A percentile compares a stretch with the other conserved stretches of the same genome.
phyloP scores from a whole-genome alignment of 192 early-diverging fungal species.

The Coemansia sp. region DNA sequence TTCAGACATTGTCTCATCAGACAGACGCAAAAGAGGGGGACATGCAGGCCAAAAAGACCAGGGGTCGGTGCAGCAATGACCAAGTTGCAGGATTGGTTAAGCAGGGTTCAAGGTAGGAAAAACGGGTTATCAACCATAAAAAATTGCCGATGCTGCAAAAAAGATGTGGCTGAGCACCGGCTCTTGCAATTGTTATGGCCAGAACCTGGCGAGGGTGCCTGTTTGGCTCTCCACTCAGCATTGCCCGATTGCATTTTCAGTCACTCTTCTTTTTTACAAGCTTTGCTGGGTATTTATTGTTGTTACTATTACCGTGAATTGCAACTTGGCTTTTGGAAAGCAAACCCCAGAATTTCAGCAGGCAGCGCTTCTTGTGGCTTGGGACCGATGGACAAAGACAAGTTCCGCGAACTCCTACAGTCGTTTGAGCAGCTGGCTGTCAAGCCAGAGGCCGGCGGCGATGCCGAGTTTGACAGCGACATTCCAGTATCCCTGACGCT shows the following conservation, averaged over 20 bases:
- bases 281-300: no score
- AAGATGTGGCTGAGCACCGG: no score
- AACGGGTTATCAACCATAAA: no score
- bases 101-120: no score
- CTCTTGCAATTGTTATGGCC: no score
- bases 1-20: slow-evolving; percentile 10
- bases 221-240: no score
- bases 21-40: slow-evolving; percentile 2
- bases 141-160: no score
- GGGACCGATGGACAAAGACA: slow-evolving; percentile 50
- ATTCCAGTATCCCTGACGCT: slow-evolving; percentile 12
- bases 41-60: not conserved
- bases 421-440: slow-evolving; percentile 50
- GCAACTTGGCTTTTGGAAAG: no score
- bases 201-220: no score
- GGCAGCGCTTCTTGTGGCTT: not conserved
- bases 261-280: no score
- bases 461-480: slow-evolving; percentile 28
- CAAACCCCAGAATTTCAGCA: not conserved
- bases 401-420: slow-evolving; percentile 48
- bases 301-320: no score
- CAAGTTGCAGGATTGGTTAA: not conserved
- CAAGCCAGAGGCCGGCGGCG: slow-evolving; percentile 43
- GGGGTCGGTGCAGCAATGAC: not conserved
- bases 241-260: no score